Evolutionary conservation across 2,329 filamentous ascomycete genomes (phyloP).

Genomic region (Purpureocillium lavendulum): DNA sequence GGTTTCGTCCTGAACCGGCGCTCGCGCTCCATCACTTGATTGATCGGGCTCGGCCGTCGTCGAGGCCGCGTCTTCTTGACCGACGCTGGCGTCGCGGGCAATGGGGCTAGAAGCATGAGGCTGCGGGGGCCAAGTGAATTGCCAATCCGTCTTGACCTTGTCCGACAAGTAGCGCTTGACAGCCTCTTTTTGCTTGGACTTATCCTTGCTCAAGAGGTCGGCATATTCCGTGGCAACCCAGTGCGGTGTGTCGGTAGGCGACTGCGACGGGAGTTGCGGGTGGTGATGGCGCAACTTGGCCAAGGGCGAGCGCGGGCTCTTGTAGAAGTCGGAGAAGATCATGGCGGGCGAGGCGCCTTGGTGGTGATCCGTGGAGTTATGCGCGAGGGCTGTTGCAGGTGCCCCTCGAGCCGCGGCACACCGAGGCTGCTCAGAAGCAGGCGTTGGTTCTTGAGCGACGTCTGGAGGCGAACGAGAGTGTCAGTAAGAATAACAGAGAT

Average conservation of each 20-base stretch:
- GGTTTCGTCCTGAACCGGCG: conserved; percentile 19
- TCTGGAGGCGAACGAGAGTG: too few relatives aligned
- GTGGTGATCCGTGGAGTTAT: background rate
- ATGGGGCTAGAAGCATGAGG: background rate
- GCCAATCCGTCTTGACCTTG: conserved; percentile 52
- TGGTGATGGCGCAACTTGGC: conserved; percentile 38
- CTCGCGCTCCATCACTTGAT: too few relatives aligned
- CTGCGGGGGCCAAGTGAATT: conserved; percentile 45
- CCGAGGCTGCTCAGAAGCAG: too few relatives aligned
- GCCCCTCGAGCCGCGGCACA: too few relatives aligned
- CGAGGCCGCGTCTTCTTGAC: background rate
- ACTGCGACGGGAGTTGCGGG: conserved; percentile 18
- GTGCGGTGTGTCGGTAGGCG: conserved; percentile 18
- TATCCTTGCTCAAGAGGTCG: conserved; percentile 54
- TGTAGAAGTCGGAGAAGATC: conserved; percentile 54
- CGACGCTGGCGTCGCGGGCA: background rate
- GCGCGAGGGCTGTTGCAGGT: background rate
- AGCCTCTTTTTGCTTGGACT: conserved; percentile 54
- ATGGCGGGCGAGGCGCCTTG: conserved; percentile 21
- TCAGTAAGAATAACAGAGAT: too few relatives aligned
- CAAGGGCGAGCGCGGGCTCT: conserved; percentile 43
- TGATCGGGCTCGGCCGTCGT: background rate
- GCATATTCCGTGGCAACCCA: conserved; percentile 45
- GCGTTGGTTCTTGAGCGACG: too few relatives aligned
- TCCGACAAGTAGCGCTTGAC: conserved; percentile 46